Conservation (phyloP, 495 filamentous ascomycete species). For the Aspergillus baeticus region DNA sequence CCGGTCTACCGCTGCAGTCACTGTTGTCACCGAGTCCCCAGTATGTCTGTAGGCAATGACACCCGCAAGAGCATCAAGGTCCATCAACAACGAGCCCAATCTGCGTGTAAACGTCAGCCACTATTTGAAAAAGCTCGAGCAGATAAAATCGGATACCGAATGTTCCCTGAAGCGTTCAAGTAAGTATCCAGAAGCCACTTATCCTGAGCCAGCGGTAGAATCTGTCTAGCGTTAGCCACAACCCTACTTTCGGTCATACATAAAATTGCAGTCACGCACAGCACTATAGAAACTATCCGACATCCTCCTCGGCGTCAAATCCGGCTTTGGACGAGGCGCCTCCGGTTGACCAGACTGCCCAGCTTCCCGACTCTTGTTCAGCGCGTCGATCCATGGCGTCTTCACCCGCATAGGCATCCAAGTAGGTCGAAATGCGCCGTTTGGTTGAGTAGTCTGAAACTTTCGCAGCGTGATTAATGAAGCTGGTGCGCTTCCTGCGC, state of each 20-base stretch:
- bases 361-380: conserved; percentile 51
- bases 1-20: conserved; percentile 78
- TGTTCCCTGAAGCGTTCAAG: conserved; percentile 63
- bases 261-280: conserved; percentile 35
- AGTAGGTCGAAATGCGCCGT: conserved; percentile 30
- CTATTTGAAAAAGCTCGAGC: background rate
- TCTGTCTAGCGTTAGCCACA: conserved; percentile 35
- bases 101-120: conserved; percentile 29
- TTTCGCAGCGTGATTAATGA: conserved; percentile 5
- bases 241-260: background rate
- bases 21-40: conserved; percentile 70
- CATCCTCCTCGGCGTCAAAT: conserved; percentile 63
- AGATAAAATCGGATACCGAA: conserved; percentile 40
- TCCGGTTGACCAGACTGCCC: conserved; percentile 27
- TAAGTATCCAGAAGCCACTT: conserved; percentile 71
- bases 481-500: background rate
- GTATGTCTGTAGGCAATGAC: conserved; percentile 83
- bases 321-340: conserved; percentile 38
- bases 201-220: conserved; percentile 65
- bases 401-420: conserved; percentile 58
- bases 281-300: conserved; percentile 62
- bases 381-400: conserved; percentile 70
- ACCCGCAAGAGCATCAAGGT: conserved; percentile 78
- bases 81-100: conserved; percentile 74
- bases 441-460: conserved; percentile 32